phyloP scores from a whole-genome alignment of 768 basidiomycete genomes.

The Phanerochaete sordida region DNA sequence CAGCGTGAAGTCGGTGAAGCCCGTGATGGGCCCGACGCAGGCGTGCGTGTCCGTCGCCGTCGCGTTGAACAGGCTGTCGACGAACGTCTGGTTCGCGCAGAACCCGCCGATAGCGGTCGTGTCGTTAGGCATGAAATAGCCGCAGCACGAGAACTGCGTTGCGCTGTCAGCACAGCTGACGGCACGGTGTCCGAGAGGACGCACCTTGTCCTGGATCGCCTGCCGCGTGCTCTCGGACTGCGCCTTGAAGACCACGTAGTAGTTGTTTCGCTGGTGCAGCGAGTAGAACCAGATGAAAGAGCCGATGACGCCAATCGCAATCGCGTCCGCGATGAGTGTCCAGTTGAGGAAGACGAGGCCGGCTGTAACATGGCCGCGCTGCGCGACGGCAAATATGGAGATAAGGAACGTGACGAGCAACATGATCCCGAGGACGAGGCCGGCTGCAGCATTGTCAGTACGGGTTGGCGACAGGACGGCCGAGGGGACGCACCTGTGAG shows the following conservation, averaged over 20 bases:
- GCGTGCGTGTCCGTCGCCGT: constrained; percentile 43
- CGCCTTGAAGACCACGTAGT: constrained; percentile 51
- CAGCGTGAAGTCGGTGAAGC: constrained; percentile 66
- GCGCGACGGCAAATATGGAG: constrained; percentile 68
- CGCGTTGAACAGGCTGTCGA: constrained; percentile 34
- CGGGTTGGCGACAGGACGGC: neutral
- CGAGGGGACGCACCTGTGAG: constrained; percentile 50
- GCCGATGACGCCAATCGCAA: constrained; percentile 61
- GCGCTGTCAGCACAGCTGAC: neutral
- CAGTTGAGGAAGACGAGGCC: constrained; percentile 80
- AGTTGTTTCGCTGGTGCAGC: constrained; percentile 66
- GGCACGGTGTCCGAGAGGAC: constrained; percentile 15
- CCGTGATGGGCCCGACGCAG: constrained; percentile 71
- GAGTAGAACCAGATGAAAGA: constrained; percentile 82
- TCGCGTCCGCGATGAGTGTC: constrained; percentile 58
- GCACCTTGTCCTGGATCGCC: constrained; percentile 69
- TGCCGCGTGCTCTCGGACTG: constrained; percentile 45
- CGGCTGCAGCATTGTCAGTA: constrained; percentile 44
- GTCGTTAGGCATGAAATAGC: constrained; percentile 62
- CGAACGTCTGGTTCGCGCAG: constrained; percentile 43
- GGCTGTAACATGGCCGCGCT: constrained; percentile 62
- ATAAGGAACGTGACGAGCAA: constrained; percentile 65
- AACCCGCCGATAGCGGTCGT: constrained; percentile 57
- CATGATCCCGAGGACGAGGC: constrained; percentile 62
- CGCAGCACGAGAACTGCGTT: constrained; percentile 74